Base-by-base conservation (phyloP, 1,139 yeast genomes). In the Candida pseudocylindracea region DNA sequence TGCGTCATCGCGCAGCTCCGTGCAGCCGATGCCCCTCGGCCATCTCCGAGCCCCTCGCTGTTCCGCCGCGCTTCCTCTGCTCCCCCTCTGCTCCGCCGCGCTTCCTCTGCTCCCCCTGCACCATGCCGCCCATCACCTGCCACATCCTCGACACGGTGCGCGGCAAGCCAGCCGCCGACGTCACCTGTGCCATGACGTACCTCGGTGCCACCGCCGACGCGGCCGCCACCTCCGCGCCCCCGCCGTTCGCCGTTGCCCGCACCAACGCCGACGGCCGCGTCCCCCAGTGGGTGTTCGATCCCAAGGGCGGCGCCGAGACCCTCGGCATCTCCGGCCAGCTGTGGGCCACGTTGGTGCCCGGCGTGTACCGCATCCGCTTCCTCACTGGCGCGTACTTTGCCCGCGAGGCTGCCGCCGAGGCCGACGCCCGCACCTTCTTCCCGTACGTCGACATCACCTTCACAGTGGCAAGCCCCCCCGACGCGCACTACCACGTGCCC, bases 401-500 rank as follows among this genome's bases (percentile, higher is more conserved):
- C 37, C 20, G 20, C 20, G 20, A 15, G 20, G 20, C 20, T 6
- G 43, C 48, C 33, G 38, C 50, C 29, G 48, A 49, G 15, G 44
- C 47, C 28, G 37, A 40, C 8, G 39, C 44, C 10, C 45, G 64
- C 36, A 70, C 78, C 1, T 81, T 81, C 49, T 81, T 80, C 56
- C 94, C 94, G 1, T 75, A 64, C 45, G 80, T 80, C 8, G 94
- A 81, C 38, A 76, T 81, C 32, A 58, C 63, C 1, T 81, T 81
- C 46, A 63, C 63, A 30, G 67, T 81, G 7, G 62, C 61, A 9
- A 56, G 61, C 39, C 74, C 76, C 0, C 74, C 85, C 0, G 83
- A 73, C 40, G 54, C 64, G 29, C 94, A 83, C 50, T 83, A 80
- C 51, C 95, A 83, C 48, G 72, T 83, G 35, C 95, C 95, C 0